Percentiles rank a stretch among this genome's conserved stretches.
Evolutionary conservation across 192 early-diverging fungal genomes (phyloP).

Genomic region (Coemansia sp.): DNA sequence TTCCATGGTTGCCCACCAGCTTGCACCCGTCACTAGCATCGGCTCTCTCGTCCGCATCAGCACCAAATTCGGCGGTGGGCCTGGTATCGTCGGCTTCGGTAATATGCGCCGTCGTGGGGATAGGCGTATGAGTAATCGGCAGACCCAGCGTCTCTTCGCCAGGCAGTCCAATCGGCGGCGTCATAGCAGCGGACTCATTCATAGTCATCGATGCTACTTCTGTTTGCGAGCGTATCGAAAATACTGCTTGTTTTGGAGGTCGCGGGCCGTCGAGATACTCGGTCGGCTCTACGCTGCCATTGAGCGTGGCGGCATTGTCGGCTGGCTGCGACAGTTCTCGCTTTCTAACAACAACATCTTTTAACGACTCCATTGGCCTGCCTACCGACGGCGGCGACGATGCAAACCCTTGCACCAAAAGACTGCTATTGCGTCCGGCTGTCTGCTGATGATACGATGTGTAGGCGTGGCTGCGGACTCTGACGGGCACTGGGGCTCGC

Average conservation of each 20-base stretch:
- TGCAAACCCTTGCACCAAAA: constrained; percentile 27
- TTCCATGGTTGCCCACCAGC: constrained; percentile 46
- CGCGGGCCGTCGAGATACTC: constrained; percentile 13
- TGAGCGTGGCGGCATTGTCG: constrained; percentile 9
- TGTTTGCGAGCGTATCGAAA: constrained; percentile 46
- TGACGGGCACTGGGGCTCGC: constrained; percentile 37
- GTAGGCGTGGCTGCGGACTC: constrained; percentile 54
- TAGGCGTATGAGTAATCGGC: not conserved
- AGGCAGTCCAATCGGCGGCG: constrained; percentile 3
- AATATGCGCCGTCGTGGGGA: not conserved
- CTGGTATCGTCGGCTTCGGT: not conserved
- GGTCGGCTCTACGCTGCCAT: not conserved
- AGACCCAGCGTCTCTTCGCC: not conserved
- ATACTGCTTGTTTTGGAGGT: constrained; percentile 29
- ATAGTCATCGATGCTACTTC: constrained; percentile 24
- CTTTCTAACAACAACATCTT: not conserved
- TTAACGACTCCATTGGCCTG: not conserved
- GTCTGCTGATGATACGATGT: constrained; percentile 48
- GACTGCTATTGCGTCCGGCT: constrained; percentile 16
- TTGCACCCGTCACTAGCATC: constrained; percentile 19
- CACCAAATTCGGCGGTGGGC: not conserved
- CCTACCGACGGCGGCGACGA: not conserved
- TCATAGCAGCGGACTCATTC: not conserved
- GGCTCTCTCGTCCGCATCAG: not conserved
- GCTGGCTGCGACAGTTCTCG: not conserved